Evolutionary conservation across 352 stramenopile genomes (phyloP), one percentile per base, ranked within the genome.

Genomic region (Globisporangium radiosum): DNA sequence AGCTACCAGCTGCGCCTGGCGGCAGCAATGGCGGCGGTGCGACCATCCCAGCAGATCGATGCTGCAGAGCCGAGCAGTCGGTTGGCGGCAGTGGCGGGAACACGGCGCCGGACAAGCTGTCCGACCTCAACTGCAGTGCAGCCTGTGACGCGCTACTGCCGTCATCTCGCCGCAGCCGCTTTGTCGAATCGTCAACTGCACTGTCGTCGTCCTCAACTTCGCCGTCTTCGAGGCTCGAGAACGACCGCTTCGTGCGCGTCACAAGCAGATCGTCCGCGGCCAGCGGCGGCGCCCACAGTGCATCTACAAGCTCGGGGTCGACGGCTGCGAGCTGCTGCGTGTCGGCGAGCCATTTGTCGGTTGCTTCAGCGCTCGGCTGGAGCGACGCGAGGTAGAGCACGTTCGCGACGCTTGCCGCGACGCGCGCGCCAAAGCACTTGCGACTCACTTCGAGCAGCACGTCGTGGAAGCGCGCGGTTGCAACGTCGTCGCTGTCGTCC

Each of bases 361-460:
- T 56, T 33, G 60, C 45, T 1, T 63, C 37, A 0, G 38, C 37
- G 14, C 42, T 71, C 5, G 63, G 62, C 54, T 92, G 83, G 57
- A 92, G 64, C 45, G 79, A 84, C 40, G 81, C 76, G 40, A 92
- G 71, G 56, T 89, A 92, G 52, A 90, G 47, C 33, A 92, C 56
- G 54, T 92, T 92, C 10, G 81, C 75, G 5, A 90, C 65, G 38
- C 60, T 81, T 9, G 78, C 65, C 3, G 78, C 78, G 15, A 83
- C 66, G 49, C 69, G 56, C 0, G 45, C 33, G 17, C 76, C 75
- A 38, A 92, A 76, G 33, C 81, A 72, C 59, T 85, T 86, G 5
- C 69, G 72, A 47, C 68, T 76, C 15, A 88, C 13, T 42, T 88
- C 79, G 59, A 85, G 74, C 39, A 92, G 62, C 17, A 84, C 70